Evolutionary conservation across 2,329 filamentous ascomycete species (phyloP).

Genomic region (Fusarium phyllophilum): DNA sequence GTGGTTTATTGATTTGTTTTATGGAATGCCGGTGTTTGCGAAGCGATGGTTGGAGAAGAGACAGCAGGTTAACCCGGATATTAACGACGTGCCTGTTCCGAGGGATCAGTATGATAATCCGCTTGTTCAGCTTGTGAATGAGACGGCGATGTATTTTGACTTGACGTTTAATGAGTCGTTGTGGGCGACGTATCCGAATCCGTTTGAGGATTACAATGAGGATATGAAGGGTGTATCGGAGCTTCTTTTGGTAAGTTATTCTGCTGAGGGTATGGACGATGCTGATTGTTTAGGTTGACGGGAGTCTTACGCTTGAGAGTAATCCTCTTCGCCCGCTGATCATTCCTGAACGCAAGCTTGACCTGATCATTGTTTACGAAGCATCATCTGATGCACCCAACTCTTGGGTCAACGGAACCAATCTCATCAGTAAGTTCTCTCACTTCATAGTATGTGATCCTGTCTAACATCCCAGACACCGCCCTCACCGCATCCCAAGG

Average conservation of each 20-base stretch:
- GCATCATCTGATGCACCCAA: slow-evolving; percentile 41
- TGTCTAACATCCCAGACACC: slow-evolving; percentile 15
- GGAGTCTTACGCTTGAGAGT: slow-evolving; percentile 45
- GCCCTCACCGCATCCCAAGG: slow-evolving; percentile 35
- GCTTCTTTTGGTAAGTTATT: slow-evolving; percentile 37
- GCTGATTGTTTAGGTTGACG: slow-evolving; percentile 41
- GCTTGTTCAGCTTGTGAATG: slow-evolving; percentile 38
- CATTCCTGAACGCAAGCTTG: slow-evolving; percentile 41
- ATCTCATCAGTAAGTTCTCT: slow-evolving; percentile 34
- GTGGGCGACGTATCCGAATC: slow-evolving; percentile 47
- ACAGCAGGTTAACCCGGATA: slow-evolving; percentile 14
- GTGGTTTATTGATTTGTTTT: slow-evolving; percentile 44
- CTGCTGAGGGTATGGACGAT: accelerated
- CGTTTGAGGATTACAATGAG: slow-evolving; percentile 44
- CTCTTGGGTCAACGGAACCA: slow-evolving; percentile 44
- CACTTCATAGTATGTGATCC: accelerated
- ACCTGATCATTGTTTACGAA: slow-evolving; percentile 49
- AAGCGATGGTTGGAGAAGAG: slow-evolving; percentile 31
- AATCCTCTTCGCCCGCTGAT: slow-evolving; percentile 46
- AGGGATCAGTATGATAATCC: slow-evolving; percentile 29
- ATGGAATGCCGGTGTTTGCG: slow-evolving; percentile 38
- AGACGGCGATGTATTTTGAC: slow-evolving; percentile 40
- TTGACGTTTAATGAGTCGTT: slow-evolving; percentile 46
- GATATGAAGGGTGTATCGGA: slow-evolving; percentile 41
- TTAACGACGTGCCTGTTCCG: slow-evolving; percentile 35